phyloP scores from a whole-genome alignment of 1,284 basidiomycete genomes.

The Boletus semigastroideus region DNA sequence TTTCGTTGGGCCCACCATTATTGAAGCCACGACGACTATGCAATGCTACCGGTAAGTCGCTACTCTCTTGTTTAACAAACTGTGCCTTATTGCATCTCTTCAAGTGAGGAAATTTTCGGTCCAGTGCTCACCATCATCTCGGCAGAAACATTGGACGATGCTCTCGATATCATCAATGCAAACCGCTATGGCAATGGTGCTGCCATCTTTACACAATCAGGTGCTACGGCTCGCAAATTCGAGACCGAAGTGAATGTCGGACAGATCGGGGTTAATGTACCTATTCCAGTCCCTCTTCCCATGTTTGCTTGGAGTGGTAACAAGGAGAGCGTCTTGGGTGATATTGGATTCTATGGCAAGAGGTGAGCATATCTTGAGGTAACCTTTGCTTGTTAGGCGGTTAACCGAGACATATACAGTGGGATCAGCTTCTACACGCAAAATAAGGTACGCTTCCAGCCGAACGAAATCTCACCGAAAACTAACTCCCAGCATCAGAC shows the following conservation, averaged over 20 bases:
- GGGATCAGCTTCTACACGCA: conserved; percentile 92
- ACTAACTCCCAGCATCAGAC: conserved; percentile 47
- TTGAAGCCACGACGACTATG: conserved; percentile 85
- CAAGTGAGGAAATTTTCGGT: conserved; percentile 93
- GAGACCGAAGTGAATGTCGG: conserved; percentile 89
- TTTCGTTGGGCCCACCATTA: conserved; percentile 92
- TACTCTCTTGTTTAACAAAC: not conserved
- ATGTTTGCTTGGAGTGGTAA: conserved; percentile 96
- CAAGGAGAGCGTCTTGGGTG: conserved; percentile 87
- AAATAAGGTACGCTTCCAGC: conserved; percentile 58
- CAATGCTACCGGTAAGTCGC: conserved; percentile 75
- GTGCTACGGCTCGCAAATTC: conserved; percentile 94
- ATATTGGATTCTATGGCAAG: conserved; percentile 89
- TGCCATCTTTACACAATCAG: conserved; percentile 96
- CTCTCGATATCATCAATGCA: conserved; percentile 84
- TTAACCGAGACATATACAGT: conserved; percentile 36
- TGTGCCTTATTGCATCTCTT: conserved; percentile 6
- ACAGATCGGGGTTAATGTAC: conserved; percentile 90
- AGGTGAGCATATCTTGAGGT: conserved; percentile 41
- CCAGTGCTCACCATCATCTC: conserved; percentile 83
- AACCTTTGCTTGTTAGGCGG: not conserved
- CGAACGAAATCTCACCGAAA: not conserved
- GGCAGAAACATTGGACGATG: conserved; percentile 89
- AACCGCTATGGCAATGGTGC: conserved; percentile 94
- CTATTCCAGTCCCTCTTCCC: conserved; percentile 86